phyloP scores from a whole-genome alignment of 225 moss, liverwort and hornwort genomes.

The Thuidium tamariscinum region DNA sequence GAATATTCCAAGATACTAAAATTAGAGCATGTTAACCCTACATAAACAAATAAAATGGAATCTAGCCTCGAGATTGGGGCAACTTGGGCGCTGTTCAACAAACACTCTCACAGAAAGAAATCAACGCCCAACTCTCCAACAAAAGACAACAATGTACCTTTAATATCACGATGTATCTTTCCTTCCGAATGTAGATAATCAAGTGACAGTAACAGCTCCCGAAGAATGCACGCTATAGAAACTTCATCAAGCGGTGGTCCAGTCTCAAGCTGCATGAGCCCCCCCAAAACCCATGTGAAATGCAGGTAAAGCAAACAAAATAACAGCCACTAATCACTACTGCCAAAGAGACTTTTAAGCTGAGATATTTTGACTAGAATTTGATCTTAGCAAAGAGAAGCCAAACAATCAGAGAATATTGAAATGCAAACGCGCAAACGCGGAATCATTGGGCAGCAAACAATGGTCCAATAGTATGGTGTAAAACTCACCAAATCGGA shows the following conservation, averaged over 20 bases:
- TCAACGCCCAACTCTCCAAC: neutral
- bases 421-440: neutral
- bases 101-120: neutral
- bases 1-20: neutral
- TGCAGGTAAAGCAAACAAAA: neutral
- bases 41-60: neutral
- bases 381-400: neutral
- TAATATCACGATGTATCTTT: slow-evolving; percentile 96
- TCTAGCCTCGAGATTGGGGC: neutral
- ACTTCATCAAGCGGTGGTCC: slow-evolving; percentile 94
- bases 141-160: slow-evolving; percentile 39
- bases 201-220: slow-evolving; percentile 74
- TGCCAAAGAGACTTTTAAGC: neutral
- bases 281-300: neutral
- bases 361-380: neutral
- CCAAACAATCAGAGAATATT: neutral
- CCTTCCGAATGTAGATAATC: slow-evolving; percentile 94
- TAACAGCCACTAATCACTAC: neutral
- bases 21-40: neutral
- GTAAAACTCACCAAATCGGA: slow-evolving; percentile 61
- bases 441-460: neutral
- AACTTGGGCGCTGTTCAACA: neutral
- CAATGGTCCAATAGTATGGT: neutral
- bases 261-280: slow-evolving; percentile 65
- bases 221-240: slow-evolving; percentile 85